Percentiles rank a stretch among this genome's conserved stretches.
These are phyloP conservation scores for Sugiyamaella grinbergsii DNA, from an alignment of 1,139 yeast genomes.

Conservation along the genomic window DNA sequence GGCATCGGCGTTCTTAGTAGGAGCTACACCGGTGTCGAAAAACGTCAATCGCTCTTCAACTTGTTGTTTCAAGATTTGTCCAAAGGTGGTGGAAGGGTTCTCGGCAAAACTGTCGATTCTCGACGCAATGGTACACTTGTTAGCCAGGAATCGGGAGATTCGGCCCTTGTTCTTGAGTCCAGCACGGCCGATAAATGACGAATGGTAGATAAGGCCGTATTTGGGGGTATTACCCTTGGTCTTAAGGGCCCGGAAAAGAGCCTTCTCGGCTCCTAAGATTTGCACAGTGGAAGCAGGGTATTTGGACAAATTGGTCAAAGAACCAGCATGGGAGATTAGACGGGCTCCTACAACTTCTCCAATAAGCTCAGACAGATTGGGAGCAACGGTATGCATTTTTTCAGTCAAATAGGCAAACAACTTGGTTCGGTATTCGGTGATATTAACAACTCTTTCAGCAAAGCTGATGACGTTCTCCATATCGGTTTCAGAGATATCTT, in stretches of 20 bases:
- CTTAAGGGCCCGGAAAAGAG: conserved; percentile 95
- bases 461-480: conserved; percentile 86
- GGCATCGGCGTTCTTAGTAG: conserved; percentile 95
- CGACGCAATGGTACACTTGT: conserved; percentile 98
- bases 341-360: conserved; percentile 99
- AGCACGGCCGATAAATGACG: conserved; percentile 95
- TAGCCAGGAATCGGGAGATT: conserved; percentile 96
- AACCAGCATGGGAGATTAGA: conserved; percentile 97
- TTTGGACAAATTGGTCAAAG: conserved; percentile 91
- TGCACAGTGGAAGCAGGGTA: conserved; percentile 99
- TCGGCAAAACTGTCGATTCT: conserved; percentile 91
- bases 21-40: conserved; percentile 94
- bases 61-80: conserved; percentile 88
- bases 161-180: conserved; percentile 97
- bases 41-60: conserved; percentile 97
- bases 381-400: conserved; percentile 98
- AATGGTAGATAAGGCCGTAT: conserved; percentile 95
- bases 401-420: conserved; percentile 85
- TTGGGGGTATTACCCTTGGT: conserved; percentile 98
- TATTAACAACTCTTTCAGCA: conserved; percentile 91
- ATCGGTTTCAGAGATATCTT: conserved; percentile 92
- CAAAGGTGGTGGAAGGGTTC: conserved; percentile 66
- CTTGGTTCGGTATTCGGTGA: conserved; percentile 89
- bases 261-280: conserved; percentile 98
- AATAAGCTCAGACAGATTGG: conserved; percentile 91